A percentile compares a stretch with the other conserved stretches of the same genome.
Conservation (phyloP, 2,329 filamentous ascomycete genomes). For the Fusarium albosuccineum region DNA sequence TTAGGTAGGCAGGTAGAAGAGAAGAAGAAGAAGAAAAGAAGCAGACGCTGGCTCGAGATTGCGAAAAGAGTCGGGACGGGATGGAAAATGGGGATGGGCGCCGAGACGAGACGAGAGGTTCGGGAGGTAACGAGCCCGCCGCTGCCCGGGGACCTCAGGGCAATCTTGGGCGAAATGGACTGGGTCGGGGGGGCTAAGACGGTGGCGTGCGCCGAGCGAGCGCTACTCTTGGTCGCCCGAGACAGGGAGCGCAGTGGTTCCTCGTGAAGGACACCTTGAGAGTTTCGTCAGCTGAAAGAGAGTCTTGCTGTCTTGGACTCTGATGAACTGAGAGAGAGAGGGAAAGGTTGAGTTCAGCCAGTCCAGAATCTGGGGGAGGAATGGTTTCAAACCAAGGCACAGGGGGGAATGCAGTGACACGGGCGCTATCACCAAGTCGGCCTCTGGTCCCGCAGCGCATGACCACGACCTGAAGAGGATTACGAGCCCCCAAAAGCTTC, state of each 20-base stretch:
- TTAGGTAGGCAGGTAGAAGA: not conserved
- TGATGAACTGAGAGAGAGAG: slow-evolving; percentile 14
- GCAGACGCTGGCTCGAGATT: not conserved
- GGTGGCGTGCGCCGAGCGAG: slow-evolving; percentile 6
- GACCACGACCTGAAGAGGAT: slow-evolving; percentile 7
- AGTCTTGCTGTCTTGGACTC: not conserved
- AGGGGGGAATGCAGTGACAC: slow-evolving; percentile 8
- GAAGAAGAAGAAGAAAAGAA: not conserved
- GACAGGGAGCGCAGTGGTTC: not conserved
- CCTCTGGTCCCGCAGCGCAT: slow-evolving; percentile 5
- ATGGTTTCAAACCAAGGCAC: slow-evolving; percentile 23
- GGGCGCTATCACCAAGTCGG: slow-evolving; percentile 18
- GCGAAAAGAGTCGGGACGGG: not conserved
- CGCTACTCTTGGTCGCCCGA: slow-evolving; percentile 12
- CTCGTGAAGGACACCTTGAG: not conserved
- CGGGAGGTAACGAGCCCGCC: too few species aligned
- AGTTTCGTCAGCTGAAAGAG: not conserved
- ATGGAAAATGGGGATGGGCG: not conserved
- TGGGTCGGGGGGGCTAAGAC: not conserved
- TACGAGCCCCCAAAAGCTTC: not conserved
- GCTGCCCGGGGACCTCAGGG: not conserved
- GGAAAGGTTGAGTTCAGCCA: not conserved
- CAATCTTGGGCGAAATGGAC: slow-evolving; percentile 4
- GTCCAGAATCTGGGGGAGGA: slow-evolving; percentile 29
- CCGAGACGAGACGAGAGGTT: not conserved